A percentile compares a stretch with the other conserved stretches of the same genome.
phyloP scores from a whole-genome alignment of 306 rosid genomes.

The Hippophae gyantsensis region DNA sequence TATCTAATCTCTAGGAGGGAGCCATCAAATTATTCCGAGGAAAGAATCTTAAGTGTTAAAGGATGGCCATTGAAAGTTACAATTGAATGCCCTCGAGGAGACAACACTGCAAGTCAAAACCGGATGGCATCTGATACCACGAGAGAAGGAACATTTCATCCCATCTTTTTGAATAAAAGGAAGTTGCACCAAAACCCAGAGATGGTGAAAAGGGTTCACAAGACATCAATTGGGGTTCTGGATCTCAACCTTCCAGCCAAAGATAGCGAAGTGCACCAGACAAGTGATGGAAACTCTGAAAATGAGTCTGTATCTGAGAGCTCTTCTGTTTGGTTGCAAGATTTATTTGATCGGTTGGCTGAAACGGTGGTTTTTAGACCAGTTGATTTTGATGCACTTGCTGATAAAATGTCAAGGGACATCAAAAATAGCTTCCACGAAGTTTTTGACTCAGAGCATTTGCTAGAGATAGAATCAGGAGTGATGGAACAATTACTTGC shows the following conservation, averaged over 20 bases:
- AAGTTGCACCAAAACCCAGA: conserved; percentile 49
- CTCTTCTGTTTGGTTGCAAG: conserved; percentile 62
- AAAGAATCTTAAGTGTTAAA: conserved; percentile 41
- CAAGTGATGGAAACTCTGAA: conserved; percentile 26
- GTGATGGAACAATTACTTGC: conserved; percentile 66
- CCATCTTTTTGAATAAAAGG: conserved; percentile 50
- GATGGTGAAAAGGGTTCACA: conserved; percentile 54
- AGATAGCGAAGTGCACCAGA: conserved; percentile 33
- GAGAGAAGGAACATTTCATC: conserved; percentile 27
- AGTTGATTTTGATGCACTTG: conserved; percentile 57
- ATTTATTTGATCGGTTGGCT: conserved; percentile 37
- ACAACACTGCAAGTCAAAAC: conserved; percentile 26
- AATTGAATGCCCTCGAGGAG: conserved; percentile 35
- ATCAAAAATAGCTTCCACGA: conserved; percentile 42
- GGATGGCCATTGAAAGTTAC: conserved; percentile 43
- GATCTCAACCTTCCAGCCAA: conserved; percentile 93
- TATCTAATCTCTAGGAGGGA: conserved; percentile 15
- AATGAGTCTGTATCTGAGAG: conserved; percentile 27
- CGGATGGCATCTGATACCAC: conserved; percentile 21
- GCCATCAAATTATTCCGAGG: conserved; percentile 51
- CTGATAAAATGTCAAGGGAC: conserved; percentile 38
- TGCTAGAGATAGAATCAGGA: conserved; percentile 45
- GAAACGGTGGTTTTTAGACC: conserved; percentile 65
- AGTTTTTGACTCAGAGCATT: conserved; percentile 32
- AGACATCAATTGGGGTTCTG: conserved; percentile 35